A percentile compares a stretch with the other conserved stretches of the same genome.
These are phyloP conservation scores for Miscanthus lutarioriparius DNA, from an alignment of 176 grass and related monocot genomes.

Conservation along the genomic window DNA sequence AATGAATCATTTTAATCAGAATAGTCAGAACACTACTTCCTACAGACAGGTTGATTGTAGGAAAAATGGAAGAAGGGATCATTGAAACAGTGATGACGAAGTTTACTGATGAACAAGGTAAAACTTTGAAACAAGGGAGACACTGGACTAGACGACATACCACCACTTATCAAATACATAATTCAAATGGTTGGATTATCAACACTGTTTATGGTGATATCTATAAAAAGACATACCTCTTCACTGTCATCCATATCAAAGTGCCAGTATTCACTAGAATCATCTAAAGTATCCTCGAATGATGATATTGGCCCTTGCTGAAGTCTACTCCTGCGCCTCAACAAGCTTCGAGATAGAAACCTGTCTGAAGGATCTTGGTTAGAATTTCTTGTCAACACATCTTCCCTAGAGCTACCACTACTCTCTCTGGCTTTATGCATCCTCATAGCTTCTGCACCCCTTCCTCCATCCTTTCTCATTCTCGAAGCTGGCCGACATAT, in stretches of 20 bases:
- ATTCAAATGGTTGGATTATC: not conserved
- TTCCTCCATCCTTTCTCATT: slow-evolving; percentile 27
- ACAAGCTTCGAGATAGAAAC: slow-evolving; percentile 28
- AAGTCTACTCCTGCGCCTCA: slow-evolving; percentile 20
- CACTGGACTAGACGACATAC: not conserved
- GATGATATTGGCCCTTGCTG: slow-evolving; percentile 18
- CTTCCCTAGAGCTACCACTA: slow-evolving; percentile 18
- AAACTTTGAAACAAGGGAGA: not conserved
- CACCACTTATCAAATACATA: not conserved
- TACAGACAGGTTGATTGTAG: not conserved
- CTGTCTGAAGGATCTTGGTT: slow-evolving; percentile 6
- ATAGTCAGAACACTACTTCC: not conserved
- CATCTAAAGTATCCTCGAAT: slow-evolving; percentile 35
- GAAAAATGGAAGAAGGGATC: not conserved
- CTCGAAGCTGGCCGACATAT: slow-evolving; percentile 15
- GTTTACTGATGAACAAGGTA: not conserved
- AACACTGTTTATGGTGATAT: not conserved
- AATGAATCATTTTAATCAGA: not conserved
- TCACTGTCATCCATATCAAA: slow-evolving; percentile 48
- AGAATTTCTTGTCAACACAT: not conserved
- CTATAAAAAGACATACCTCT: slow-evolving; percentile 46
- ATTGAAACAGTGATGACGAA: not conserved
- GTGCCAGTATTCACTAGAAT: slow-evolving; percentile 36
- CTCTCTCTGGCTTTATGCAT: slow-evolving; percentile 9
- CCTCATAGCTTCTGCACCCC: not conserved